Conservation (phyloP, 768 basidiomycete species). For the Hygrocybe coccinea region DNA sequence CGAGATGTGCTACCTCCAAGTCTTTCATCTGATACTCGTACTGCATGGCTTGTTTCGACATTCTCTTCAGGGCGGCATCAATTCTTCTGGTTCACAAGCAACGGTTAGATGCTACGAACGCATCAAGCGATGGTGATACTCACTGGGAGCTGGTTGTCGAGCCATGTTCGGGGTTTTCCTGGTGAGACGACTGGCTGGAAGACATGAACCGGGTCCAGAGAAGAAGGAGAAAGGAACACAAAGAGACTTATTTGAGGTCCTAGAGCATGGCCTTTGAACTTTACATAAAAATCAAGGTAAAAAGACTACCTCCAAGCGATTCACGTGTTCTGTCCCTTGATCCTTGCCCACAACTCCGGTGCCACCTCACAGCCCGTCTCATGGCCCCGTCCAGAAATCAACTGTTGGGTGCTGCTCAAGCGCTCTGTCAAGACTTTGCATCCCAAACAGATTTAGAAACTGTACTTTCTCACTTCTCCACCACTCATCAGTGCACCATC, state of each 20-base stretch:
- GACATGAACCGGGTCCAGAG: too few relatives aligned
- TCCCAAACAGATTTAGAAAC: conserved; percentile 36
- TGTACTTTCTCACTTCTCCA: conserved; percentile 50
- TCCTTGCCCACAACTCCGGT: too few relatives aligned
- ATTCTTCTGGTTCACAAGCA: too few relatives aligned
- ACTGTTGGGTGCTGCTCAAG: conserved; percentile 42
- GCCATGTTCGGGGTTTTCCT: not conserved
- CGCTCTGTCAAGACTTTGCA: conserved; percentile 52
- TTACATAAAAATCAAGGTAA: conserved; percentile 1
- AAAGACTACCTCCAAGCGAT: not conserved
- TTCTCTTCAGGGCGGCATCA: conserved; percentile 43
- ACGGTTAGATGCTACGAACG: too few relatives aligned
- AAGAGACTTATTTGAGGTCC: not conserved
- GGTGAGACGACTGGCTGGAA: not conserved
- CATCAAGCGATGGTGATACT: too few relatives aligned
- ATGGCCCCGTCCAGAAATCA: conserved; percentile 20
- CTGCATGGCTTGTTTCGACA: conserved; percentile 43
- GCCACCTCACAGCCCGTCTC: too few relatives aligned
- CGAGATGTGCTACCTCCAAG: conserved; percentile 43
- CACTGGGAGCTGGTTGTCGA: conserved; percentile 8
- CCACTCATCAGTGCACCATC: conserved; percentile 37
- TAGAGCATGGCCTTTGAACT: not conserved
- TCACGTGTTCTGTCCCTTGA: too few relatives aligned
- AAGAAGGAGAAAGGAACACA: not conserved
- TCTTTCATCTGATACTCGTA: conserved; percentile 59